Conservation (phyloP, 225 moss, liverwort and hornwort genomes). For the Pseudoscleropodium purum region DNA sequence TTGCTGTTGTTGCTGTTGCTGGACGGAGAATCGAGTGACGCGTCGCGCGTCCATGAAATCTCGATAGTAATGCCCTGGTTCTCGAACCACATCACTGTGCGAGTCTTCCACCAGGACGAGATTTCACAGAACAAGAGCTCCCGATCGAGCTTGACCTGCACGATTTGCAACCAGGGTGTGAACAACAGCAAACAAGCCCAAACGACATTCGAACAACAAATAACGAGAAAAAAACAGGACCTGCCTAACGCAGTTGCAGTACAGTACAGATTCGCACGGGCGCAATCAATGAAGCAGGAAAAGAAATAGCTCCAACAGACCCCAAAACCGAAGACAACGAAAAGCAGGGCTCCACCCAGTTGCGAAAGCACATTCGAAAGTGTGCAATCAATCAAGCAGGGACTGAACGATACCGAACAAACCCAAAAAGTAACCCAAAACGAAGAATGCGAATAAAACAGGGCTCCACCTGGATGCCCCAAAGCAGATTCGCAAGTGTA, state of each 20-base stretch:
- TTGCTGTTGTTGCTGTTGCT: neutral
- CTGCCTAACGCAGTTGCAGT: neutral
- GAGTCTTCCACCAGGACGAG: neutral
- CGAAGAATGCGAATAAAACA: neutral
- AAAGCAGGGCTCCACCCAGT: neutral
- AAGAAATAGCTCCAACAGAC: neutral
- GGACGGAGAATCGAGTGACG: constrained; percentile 37
- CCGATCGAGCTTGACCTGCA: neutral
- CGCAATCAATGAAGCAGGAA: neutral
- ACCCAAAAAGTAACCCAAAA: neutral
- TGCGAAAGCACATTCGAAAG: neutral
- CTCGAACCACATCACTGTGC: constrained; percentile 24
- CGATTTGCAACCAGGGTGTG: neutral
- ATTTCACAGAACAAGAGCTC: neutral
- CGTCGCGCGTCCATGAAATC: constrained; percentile 46
- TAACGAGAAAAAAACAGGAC: too few species aligned
- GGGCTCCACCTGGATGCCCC: neutral
- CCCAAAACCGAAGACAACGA: neutral
- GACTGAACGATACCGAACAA: neutral
- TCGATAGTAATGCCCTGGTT: neutral
- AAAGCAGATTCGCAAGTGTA: neutral
- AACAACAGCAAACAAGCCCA: neutral
- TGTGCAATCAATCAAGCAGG: neutral
- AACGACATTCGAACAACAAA: neutral
- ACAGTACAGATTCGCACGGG: neutral